Evolutionary conservation across 2,329 filamentous ascomycete genomes (phyloP), one percentile per base, ranked within the genome.

Genomic region (Metarhizium robertsii): DNA sequence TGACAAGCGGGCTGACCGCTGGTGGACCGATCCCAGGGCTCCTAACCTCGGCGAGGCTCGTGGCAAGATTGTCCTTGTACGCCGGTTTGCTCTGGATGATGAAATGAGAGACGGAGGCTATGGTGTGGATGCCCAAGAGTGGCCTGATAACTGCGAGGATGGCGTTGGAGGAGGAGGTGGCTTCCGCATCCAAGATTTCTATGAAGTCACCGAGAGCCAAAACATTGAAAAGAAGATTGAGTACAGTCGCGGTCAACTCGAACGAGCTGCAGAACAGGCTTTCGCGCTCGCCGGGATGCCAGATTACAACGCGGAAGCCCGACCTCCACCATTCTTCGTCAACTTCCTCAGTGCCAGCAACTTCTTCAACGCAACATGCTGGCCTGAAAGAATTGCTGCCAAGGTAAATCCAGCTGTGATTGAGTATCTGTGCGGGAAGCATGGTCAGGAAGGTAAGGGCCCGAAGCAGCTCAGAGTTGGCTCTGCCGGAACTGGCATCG

Each of bases 321-420:
- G 57, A 7, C 60, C 65, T 29, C 75, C 76, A 16, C 90, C 90
- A 1, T 79, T 96, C 62, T 95, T 88, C 64, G 75, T 97, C 70
- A 99, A 97, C 71, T 97, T 96, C 68, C 71, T 96, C 59, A 90
- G 81, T 62, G 94, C 87, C 1, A 92, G 87, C 69, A 96, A 96
- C 73, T 97, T 97, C 75, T 97, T 92, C 85, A 92, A 90, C 61
- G 78, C 86, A 1, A 84, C 83, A 55, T 96, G 91, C 71, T 99
- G 94, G 94, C 94, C 94, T 0, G 92, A 96, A 70, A 86, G 83
- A 65, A 90, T 99, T 68, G 92, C 94, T 1, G 86, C 84, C 20
- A 90, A 88, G 73, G 79, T 96, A 51, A 97, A 97, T 73, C 88
- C 92, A 18, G 84, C 86, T 2, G 80, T 85, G 54, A 68, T 85